A percentile compares a stretch with the other conserved stretches of the same genome.
Conservation (phyloP, 805 yeast species). For the Starmerella floricola region DNA sequence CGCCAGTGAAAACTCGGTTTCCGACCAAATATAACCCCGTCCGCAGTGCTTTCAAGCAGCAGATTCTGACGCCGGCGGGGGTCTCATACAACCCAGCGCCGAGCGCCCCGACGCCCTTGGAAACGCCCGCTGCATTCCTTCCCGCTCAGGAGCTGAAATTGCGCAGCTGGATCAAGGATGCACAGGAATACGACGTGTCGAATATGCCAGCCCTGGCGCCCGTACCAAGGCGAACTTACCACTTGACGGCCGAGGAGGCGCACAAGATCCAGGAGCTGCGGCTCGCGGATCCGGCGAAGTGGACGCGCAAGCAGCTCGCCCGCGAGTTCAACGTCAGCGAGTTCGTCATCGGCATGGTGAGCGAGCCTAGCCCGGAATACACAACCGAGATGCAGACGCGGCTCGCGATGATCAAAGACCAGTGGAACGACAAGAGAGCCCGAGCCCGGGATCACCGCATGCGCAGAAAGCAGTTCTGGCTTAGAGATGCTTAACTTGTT, state of each 20-base stretch:
- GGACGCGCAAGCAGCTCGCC: conserved; percentile 56
- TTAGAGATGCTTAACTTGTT: conserved; percentile 43
- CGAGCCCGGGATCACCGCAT: conserved; percentile 45
- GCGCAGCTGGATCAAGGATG: conserved; percentile 34
- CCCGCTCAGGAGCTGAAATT: conserved; percentile 42
- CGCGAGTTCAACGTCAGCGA: conserved; percentile 43
- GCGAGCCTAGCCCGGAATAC: conserved; percentile 32
- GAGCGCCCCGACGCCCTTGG: conserved; percentile 43
- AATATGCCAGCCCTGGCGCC: conserved; percentile 31
- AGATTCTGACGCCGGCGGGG: conserved; percentile 45
- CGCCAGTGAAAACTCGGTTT: conserved; percentile 25
- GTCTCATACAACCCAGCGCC: conserved; percentile 53
- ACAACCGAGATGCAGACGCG: conserved; percentile 37
- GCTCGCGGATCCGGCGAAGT: conserved; percentile 42
- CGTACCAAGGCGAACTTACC: conserved; percentile 36
- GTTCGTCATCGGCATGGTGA: conserved; percentile 42
- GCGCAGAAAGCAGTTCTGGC: conserved; percentile 53
- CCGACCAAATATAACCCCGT: conserved; percentile 51
- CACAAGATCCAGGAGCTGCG: conserved; percentile 48
- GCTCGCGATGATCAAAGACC: conserved; percentile 34
- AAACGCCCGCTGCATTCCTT: conserved; percentile 59
- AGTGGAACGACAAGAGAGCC: conserved; percentile 40
- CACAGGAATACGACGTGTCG: conserved; percentile 18
- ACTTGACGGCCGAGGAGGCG: conserved; percentile 46
- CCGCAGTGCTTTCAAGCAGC: conserved; percentile 56